Conservation (phyloP, 257 asterid genomes). For the Nicotiana knightiana region DNA sequence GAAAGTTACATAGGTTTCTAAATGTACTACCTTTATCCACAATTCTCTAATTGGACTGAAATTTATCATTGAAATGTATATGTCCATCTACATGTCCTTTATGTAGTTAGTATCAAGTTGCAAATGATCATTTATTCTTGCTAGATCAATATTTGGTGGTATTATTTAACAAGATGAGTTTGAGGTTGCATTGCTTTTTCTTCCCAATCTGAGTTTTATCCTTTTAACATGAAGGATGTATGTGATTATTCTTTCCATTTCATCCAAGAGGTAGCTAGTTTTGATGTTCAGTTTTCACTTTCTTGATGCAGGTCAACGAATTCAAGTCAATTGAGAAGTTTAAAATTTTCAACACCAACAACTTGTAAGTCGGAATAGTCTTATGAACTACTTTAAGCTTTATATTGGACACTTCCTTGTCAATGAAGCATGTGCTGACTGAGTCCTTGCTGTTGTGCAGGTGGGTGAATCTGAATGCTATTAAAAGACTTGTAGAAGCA, state of each 20-base stretch:
- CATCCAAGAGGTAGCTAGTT: neutral
- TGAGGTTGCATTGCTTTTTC: neutral
- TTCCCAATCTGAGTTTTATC: neutral
- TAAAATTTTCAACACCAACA: conserved; percentile 98
- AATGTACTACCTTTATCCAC: neutral
- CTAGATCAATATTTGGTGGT: neutral
- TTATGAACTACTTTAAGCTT: neutral
- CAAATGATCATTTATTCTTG: neutral
- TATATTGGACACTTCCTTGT: neutral
- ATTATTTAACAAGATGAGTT: neutral
- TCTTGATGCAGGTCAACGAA: conserved; percentile 65
- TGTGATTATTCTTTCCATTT: neutral
- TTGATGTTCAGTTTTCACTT: conserved; percentile 6
- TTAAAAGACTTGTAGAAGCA: conserved; percentile 76
- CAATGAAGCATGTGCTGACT: neutral
- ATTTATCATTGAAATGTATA: neutral
- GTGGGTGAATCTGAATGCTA: conserved; percentile 91
- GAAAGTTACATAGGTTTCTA: neutral
- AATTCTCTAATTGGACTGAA: neutral
- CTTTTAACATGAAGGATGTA: neutral
- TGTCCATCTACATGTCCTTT: neutral
- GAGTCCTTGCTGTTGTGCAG: conserved; percentile 25
- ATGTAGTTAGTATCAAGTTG: neutral
- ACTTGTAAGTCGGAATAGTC: conserved; percentile 52
- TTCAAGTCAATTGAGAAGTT: conserved; percentile 97